phyloP scores from a whole-genome alignment of 345 rosid genomes.

The Lepidium sativum region DNA sequence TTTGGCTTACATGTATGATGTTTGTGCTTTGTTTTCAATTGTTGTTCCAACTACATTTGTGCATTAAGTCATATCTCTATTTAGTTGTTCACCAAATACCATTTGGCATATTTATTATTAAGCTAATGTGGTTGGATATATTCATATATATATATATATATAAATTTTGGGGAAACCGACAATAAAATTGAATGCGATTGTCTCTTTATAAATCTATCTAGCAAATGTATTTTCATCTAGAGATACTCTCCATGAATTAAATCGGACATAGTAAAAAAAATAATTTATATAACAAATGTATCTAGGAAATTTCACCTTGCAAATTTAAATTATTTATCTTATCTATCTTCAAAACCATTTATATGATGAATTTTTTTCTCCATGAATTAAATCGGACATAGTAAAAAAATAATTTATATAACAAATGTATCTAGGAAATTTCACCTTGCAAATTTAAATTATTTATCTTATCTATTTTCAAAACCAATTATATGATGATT shows the following conservation, averaged over 20 bases:
- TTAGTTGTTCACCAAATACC: constrained; percentile 28
- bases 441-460: neutral
- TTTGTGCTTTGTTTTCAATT: constrained; percentile 14
- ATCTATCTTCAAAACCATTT: too few species aligned
- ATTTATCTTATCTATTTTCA: too few species aligned
- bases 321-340: too few species aligned
- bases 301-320: too few species aligned
- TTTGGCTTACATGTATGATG: constrained; percentile 8
- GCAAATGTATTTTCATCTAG: neutral
- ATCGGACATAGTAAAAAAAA: too few species aligned
- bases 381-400: too few species aligned
- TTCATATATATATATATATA: neutral
- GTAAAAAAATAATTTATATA: neutral
- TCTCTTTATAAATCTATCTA: neutral
- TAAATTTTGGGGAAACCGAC: neutral
- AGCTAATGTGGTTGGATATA: neutral
- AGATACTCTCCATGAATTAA: too few species aligned
- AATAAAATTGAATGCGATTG: neutral
- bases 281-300: too few species aligned
- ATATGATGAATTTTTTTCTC: too few species aligned
- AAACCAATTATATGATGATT: too few species aligned
- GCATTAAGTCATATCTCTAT: constrained; percentile 11
- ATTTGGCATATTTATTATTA: neutral
- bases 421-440: too few species aligned
- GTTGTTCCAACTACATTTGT: constrained; percentile 17